Base-by-base conservation (phyloP, 345 rosid species). In the Arabis alpina region DNA sequence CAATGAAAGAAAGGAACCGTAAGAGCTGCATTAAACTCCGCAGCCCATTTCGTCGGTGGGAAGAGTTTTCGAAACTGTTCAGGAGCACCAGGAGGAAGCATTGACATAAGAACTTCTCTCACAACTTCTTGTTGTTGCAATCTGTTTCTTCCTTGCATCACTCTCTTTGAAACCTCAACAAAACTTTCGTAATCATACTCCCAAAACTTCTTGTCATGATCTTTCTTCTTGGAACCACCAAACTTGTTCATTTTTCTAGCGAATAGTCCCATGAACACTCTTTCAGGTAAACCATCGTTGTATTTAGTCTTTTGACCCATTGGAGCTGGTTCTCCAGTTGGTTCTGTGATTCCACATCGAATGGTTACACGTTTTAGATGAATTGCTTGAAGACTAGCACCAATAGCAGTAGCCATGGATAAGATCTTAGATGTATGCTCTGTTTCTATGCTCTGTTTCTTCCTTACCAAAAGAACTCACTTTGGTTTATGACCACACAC, bases 71-170 rank as follows among this genome's bases (percentile, higher is more conserved):
- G 77, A 60, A 93, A 91, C 97, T 93, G 97, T 19, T 84, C 83
- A 14, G 97, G 98, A 8, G 98, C 97, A 37, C 97, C 97, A 3
- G 96, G 96, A 44, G 98, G 95, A 30, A 91, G 90, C 97, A 93
- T 87, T 42, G 97, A 93, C 74, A 93, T 66, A 77, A 94, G 89
- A 68, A 94, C 95, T 68, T 94, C 89, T 15, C 96, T 83, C 50
- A 93, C 98, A 9, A 81, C 99, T 72, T 89, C 80, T 74, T 93
- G 95, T 70, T 93, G 97, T 84, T 86, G 87, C 14, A 30, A 25
- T 10, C 93, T 79, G 2, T 91, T 84, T 51, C 96, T 78, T 27
- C 96, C 95, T 27, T 91, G 90, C 85, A 80, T 89, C 58, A 94
- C 97, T 66, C 93, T 83, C 80, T 79, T 88, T 15, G 97, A 94